These are phyloP conservation scores for Zasmidium angulare DNA, from an alignment of 2,329 filamentous ascomycete species.

Conservation along the genomic window DNA sequence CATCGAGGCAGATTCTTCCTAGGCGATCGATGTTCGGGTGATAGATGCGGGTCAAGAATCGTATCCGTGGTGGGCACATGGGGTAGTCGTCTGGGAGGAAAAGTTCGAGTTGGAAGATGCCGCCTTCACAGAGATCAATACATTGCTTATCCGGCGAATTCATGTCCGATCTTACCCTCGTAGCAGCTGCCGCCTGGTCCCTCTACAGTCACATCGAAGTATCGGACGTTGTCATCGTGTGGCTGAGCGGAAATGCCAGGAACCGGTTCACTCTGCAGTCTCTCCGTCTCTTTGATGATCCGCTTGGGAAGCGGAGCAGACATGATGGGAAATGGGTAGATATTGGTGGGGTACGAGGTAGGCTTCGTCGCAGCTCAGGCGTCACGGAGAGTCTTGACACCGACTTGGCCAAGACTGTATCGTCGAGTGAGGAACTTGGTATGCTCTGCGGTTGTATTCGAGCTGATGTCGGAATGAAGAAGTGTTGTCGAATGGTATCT, in stretches of 20 bases:
- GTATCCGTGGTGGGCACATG: slow-evolving; percentile 98
- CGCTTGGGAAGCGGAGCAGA: slow-evolving; percentile 77
- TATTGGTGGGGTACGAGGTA: neutral
- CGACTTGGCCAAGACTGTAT: neutral
- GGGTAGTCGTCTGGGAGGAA: slow-evolving; percentile 98
- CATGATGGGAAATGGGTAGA: slow-evolving; percentile 41
- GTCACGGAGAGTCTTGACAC: neutral
- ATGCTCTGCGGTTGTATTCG: too few relatives aligned
- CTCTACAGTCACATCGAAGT: slow-evolving; percentile 97
- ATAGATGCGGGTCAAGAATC: slow-evolving; percentile 98
- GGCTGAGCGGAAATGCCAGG: slow-evolving; percentile 94
- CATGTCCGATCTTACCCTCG: slow-evolving; percentile 63
- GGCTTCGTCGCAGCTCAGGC: neutral
- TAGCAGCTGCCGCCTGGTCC: slow-evolving; percentile 91
- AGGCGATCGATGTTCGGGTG: slow-evolving; percentile 99
- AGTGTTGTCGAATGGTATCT: neutral
- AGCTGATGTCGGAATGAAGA: neutral
- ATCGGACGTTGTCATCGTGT: slow-evolving; percentile 94
- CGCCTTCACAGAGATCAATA: slow-evolving; percentile 49
- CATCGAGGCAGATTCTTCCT: slow-evolving; percentile 93
- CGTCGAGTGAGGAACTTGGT: neutral
- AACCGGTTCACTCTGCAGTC: slow-evolving; percentile 93
- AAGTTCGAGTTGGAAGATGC: slow-evolving; percentile 93
- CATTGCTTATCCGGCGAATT: neutral
- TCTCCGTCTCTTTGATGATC: slow-evolving; percentile 98